Conservation (phyloP, 129 eudicot genomes). For the Helianthus tuberosus region DNA sequence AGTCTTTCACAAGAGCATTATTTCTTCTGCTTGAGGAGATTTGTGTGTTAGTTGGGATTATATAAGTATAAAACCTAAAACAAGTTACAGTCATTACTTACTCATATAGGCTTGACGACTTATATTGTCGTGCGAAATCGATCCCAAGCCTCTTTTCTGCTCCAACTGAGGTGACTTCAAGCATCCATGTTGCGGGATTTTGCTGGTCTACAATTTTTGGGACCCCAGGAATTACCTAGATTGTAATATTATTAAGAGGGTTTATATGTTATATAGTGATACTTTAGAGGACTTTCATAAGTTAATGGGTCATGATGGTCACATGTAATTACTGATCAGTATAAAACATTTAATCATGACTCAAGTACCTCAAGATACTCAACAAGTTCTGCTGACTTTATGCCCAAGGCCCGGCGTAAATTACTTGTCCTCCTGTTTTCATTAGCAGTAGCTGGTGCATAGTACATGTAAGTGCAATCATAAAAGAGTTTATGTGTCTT, state of each 20-base stretch:
- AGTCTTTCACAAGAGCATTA: constrained; percentile 62
- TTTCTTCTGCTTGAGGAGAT: constrained; percentile 30
- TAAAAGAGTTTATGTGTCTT: background rate
- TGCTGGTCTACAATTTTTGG: constrained; percentile 51
- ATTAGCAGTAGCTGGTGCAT: constrained; percentile 35
- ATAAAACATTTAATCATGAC: background rate
- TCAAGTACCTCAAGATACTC: constrained; percentile 50
- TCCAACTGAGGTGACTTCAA: constrained; percentile 62
- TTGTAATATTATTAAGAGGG: background rate
- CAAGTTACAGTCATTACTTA: constrained; percentile 30
- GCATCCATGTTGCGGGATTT: constrained; percentile 89
- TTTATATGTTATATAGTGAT: background rate
- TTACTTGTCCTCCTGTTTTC: constrained; percentile 54
- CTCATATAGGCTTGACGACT: constrained; percentile 49
- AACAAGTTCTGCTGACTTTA: constrained; percentile 38
- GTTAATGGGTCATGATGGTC: background rate
- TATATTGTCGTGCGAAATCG: constrained; percentile 61
- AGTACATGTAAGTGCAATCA: background rate
- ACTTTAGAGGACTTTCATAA: background rate
- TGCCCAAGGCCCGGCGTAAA: constrained; percentile 49
- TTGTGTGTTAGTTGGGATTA: constrained; percentile 21
- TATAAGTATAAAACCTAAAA: constrained; percentile 2
- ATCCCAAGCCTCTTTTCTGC: constrained; percentile 50
- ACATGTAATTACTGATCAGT: background rate
- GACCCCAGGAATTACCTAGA: constrained; percentile 60